phyloP scores from a whole-genome alignment of 2,329 filamentous ascomycete genomes.

The Plenodomus lindquistii region DNA sequence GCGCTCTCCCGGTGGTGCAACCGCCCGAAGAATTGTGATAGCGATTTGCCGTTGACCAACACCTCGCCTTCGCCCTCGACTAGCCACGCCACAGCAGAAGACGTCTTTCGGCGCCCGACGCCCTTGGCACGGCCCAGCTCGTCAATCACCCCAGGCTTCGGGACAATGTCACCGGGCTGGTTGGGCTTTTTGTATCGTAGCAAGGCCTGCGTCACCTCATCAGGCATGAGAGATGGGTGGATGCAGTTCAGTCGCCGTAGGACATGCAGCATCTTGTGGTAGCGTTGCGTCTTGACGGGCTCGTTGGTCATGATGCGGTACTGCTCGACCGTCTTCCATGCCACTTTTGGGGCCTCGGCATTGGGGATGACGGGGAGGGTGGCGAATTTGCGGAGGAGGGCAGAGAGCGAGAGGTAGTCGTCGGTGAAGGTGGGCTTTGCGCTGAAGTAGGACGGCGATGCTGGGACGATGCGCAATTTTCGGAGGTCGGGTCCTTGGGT shows the following conservation, averaged over 20 bases:
- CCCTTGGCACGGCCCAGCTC: constrained; percentile 76
- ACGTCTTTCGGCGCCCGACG: constrained; percentile 84
- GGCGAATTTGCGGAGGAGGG: constrained; percentile 71
- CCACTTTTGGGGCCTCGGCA: constrained; percentile 69
- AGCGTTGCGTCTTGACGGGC: constrained; percentile 67
- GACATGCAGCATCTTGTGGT: constrained; percentile 73
- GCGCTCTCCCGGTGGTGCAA: constrained; percentile 94
- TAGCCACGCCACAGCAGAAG: constrained; percentile 80
- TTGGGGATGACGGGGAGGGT: constrained; percentile 70
- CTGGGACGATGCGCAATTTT: constrained; percentile 72
- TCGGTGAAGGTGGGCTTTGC: constrained; percentile 85
- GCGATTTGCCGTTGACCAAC: constrained; percentile 84
- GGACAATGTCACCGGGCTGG: constrained; percentile 68
- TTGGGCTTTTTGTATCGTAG: constrained; percentile 73
- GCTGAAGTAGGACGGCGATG: constrained; percentile 93
- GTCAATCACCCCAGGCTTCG: constrained; percentile 70
- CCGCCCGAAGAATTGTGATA: constrained; percentile 80
- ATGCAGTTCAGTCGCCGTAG: constrained; percentile 84
- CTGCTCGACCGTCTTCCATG: constrained; percentile 79
- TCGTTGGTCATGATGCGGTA: constrained; percentile 63
- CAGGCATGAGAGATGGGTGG: constrained; percentile 74
- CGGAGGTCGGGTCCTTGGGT: constrained; percentile 27
- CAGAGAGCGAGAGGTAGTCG: constrained; percentile 73
- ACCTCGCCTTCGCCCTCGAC: constrained; percentile 93
- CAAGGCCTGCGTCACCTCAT: constrained; percentile 68